These are phyloP conservation scores for Parascedosporium putredinis DNA, from an alignment of 2,329 filamentous ascomycete species.

Conservation along the genomic window DNA sequence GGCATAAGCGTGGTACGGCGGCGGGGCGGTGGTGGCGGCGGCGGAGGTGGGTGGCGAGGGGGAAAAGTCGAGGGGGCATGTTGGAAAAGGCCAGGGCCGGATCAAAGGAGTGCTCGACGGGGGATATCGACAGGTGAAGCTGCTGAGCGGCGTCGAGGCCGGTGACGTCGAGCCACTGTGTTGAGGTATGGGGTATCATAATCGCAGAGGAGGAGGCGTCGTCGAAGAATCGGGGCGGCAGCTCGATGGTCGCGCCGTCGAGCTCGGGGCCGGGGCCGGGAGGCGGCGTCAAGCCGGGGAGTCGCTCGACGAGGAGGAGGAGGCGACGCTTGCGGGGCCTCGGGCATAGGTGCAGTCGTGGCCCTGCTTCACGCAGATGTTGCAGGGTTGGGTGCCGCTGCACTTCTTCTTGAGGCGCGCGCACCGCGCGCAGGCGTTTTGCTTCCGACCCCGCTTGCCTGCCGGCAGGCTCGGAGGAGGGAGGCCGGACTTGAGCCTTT, in stretches of 20 bases:
- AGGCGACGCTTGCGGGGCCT: background rate
- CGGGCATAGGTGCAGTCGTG: background rate
- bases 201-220: background rate
- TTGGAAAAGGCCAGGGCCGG: background rate
- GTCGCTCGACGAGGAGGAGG: background rate
- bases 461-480: background rate
- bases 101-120: background rate
- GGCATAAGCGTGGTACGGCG: too few relatives aligned
- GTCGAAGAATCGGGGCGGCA: background rate
- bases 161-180: background rate
- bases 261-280: background rate
- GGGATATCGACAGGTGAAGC: background rate
- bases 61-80: background rate
- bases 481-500: background rate
- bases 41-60: background rate
- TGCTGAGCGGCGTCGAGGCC: background rate
- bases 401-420: background rate
- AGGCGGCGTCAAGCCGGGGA: background rate
- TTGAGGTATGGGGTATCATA: background rate
- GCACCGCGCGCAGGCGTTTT: background rate
- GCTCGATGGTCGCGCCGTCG: background rate
- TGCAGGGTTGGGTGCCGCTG: background rate
- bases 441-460: background rate
- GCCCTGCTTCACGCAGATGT: background rate
- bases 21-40: background rate